Percentiles rank a stretch among this genome's conserved stretches.
These are phyloP conservation scores for Auriscalpium vulgare DNA, from an alignment of 768 basidiomycete species.

Conservation along the genomic window DNA sequence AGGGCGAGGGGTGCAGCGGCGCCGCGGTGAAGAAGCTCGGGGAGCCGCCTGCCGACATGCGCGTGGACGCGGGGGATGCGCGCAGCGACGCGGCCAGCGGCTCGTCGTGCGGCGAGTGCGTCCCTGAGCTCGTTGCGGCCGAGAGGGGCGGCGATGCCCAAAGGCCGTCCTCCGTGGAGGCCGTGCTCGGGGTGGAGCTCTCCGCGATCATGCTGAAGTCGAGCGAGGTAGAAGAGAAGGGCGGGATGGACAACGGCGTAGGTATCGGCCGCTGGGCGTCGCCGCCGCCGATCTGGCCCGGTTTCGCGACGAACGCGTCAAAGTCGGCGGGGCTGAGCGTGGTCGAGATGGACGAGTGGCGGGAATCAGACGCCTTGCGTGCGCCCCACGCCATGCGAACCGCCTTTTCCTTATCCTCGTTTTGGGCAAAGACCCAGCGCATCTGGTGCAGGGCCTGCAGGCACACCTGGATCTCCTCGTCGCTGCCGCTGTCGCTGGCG, in stretches of 20 bases:
- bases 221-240: slow-evolving; percentile 1
- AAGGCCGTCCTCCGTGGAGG: slow-evolving; percentile 11
- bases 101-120: slow-evolving; percentile 11
- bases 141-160: slow-evolving; percentile 14
- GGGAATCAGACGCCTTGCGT: slow-evolving; percentile 11
- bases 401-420: slow-evolving; percentile 61
- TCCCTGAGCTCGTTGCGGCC: slow-evolving; percentile 6
- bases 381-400: slow-evolving; percentile 42
- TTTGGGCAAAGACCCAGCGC: slow-evolving; percentile 74
- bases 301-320: slow-evolving; percentile 3
- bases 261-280: slow-evolving; percentile 12
- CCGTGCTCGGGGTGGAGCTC: slow-evolving; percentile 6
- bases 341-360: not conserved
- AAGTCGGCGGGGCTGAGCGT: slow-evolving; percentile 3
- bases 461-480: slow-evolving; percentile 50
- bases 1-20: slow-evolving; percentile 8
- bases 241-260: slow-evolving; percentile 13
- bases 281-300: slow-evolving; percentile 5
- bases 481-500: slow-evolving; percentile 43
- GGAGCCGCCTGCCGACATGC: slow-evolving; percentile 8
- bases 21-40: slow-evolving; percentile 11
- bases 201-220: slow-evolving; percentile 4
- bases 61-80: slow-evolving; percentile 11
- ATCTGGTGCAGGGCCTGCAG: slow-evolving; percentile 72
- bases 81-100: slow-evolving; percentile 2